Base-by-base conservation (phyloP, 768 basidiomycete species). In the Mycena galopus region DNA sequence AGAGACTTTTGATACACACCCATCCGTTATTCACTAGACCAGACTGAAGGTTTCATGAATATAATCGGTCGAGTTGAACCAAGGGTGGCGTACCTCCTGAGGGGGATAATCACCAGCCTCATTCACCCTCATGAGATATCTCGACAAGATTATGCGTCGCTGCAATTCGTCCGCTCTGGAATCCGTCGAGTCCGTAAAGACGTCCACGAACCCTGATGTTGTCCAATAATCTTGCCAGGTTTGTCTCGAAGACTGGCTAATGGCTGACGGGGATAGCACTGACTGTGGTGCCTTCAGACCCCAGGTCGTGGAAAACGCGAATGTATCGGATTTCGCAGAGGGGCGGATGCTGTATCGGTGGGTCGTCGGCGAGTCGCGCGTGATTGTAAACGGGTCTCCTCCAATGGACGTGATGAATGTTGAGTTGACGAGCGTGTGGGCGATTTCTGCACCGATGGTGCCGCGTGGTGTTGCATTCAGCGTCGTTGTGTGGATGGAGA, bases 121-220 rank as follows among this genome's bases (percentile, higher is more conserved):
- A 71, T 91, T 91, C 12, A 90, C 88, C 30, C 86, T 82, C 84
- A 90, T 84, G 68, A 90, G 78, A 77, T 90, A 90, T 50, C 88
- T 82, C 39, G 88, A 89, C 42, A 90, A 75, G 53, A 90, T 86
- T 44, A 90, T 88, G 44, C 89, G 82, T 64, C 89, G 79, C 76
- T 91, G 90, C 64, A 91, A 78, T 67, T 90, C 89, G 27, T 86
- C 82, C 19, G 89, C 89, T 16, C 88, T 81, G 0, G 85, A 42
- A 76, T 90, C 87, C 0, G 81, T 85, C 7, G 88, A 89, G 0
- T 84, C 87, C 0, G 86, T 87, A 53, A 84, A 35, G 10, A 91
- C 79, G 68, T 90, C 89, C 12, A 91, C 83, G 75, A 90, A 90
- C 0, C 88, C 89, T 44, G 81, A 82, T 0, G 77, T 78, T 11